phyloP scores from a whole-genome alignment of 1,139 yeast species.

The Candida sp. region DNA sequence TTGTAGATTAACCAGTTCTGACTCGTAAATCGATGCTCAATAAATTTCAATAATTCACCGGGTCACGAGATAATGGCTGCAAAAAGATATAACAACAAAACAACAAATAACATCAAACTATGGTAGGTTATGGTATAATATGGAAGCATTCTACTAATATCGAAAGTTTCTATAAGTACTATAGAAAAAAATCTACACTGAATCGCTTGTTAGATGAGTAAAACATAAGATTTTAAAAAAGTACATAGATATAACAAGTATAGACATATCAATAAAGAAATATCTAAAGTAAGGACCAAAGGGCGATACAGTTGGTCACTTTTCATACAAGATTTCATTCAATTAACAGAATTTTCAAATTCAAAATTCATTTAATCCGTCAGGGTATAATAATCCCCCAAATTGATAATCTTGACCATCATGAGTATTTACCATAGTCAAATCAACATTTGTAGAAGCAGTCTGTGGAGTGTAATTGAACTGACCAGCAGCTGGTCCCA shows the following conservation, averaged over 20 bases:
- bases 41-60: too few relatives aligned
- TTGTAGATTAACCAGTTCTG: too few relatives aligned
- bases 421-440: neutral
- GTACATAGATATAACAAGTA: neutral
- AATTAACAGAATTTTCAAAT: neutral
- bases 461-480: neutral
- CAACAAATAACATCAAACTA: neutral
- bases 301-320: neutral
- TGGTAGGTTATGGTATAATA: neutral
- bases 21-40: too few relatives aligned
- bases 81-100: neutral
- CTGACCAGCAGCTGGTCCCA: neutral
- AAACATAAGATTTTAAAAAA: too few relatives aligned
- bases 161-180: neutral
- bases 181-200: neutral
- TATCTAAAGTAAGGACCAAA: neutral
- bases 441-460: neutral
- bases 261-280: neutral
- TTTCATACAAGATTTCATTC: neutral
- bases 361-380: constrained; percentile 5
- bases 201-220: too few relatives aligned
- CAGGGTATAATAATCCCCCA: constrained; percentile 10
- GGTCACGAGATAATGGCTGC: neutral
- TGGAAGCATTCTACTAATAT: neutral
- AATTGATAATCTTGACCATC: constrained; percentile 10